Evolutionary conservation across 2,329 filamentous ascomycete genomes (phyloP), one percentile per base, ranked within the genome.

Genomic region (Aspergillus ibericus): DNA sequence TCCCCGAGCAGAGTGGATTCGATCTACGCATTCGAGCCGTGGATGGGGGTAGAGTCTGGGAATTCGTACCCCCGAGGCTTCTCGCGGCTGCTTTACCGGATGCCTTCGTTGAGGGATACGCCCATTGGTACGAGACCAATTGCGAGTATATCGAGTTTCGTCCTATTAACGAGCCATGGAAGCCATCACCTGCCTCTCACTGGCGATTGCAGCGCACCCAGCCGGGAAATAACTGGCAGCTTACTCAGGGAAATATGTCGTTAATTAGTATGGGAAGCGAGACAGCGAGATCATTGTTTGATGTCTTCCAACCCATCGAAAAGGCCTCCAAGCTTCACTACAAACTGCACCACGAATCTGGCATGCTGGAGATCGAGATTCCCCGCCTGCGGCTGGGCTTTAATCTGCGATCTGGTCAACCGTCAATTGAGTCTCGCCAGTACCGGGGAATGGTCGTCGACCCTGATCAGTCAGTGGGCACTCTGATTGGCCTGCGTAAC

Each of bases 391-490:
- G 78, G 4, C 69, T 86, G 0, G 73, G 75, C 0, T 88, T 87
- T 58, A 66, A 59, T 7, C 54, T 83, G 1, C 60, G 63, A 1
- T 13, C 57, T 1, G 67, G 70, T 0, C 62, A 66, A 0, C 52
- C 62, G 0, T 42, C 44, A 0, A 59, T 86, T 2, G 55, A 65
- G n/a, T 85, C 80, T 0, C 77, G 75, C 5, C 78, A 86, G 56
- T 83, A 81, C 58, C 74, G 76, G 0, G 81, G 79, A 1, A 83
- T 84, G 78, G 61, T 65, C 0, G 64, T 88, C 2, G 82, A 85
- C 60, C 13, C 59, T 0, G 27, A 75, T 10, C 84, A 85, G 61
- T 65, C 67, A 1, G 65, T 85, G 1, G 80, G 75, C 0, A 79
- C 82, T 0, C 69, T 86, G 4, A 64, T 80, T 32, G 84, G 85